Evolutionary conservation across 306 rosid species (phyloP).

Genomic region (Astragalus glycyphyllos): DNA sequence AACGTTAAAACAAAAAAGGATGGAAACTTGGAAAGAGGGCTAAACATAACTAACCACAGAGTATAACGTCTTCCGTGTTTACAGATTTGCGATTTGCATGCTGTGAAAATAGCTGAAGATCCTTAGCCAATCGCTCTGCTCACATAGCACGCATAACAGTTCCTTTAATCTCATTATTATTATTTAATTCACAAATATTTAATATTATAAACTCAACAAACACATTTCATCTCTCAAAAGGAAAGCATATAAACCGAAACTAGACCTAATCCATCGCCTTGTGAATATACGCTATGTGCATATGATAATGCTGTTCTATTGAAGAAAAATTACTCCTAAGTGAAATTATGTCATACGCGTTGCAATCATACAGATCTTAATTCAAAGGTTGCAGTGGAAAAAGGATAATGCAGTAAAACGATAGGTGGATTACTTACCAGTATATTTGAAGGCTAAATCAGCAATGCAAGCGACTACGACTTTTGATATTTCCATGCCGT

Average conservation of each 20-base stretch:
- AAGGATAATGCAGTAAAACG: background rate
- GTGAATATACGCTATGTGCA: background rate
- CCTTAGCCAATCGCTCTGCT: constrained; percentile 84
- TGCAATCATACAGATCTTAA: constrained; percentile 16
- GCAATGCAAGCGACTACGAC: constrained; percentile 79
- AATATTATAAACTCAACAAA: constrained; percentile 10
- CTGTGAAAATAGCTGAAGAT: constrained; percentile 81
- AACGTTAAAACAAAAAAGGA: background rate
- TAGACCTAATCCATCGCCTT: background rate
- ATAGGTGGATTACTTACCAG: constrained; percentile 67
- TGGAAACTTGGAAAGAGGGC: background rate
- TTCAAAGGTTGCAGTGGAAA: background rate
- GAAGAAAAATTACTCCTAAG: background rate
- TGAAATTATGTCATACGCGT: constrained; percentile 15
- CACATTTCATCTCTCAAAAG: background rate
- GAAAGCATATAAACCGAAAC: constrained; percentile 18
- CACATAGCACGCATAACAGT: background rate
- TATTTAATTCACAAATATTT: background rate
- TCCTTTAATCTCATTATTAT: constrained; percentile 9
- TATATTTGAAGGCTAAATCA: constrained; percentile 79
- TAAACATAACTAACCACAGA: constrained; percentile 64
- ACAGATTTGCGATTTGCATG: constrained; percentile 85
- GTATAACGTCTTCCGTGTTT: constrained; percentile 89
- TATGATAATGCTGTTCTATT: background rate
- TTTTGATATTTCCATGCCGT: constrained; percentile 67